phyloP scores from a whole-genome alignment of 106 monocot genomes.

The Hemerocallis citrina region DNA sequence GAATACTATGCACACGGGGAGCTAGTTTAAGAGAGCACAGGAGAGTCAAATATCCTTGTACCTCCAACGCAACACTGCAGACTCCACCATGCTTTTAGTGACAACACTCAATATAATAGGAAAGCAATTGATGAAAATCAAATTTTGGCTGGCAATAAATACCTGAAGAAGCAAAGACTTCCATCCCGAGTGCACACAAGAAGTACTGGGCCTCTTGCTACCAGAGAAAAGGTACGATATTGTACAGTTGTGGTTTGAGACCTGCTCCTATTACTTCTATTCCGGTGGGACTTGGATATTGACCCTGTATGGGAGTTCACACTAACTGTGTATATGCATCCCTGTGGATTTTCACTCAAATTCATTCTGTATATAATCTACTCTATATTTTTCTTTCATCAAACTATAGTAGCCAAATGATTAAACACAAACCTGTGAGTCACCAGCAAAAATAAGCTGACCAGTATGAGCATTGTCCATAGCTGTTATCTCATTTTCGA shows the following conservation, averaged over 20 bases:
- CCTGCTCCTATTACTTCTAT: conserved; percentile 64
- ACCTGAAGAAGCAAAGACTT: conserved; percentile 89
- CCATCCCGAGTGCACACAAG: conserved; percentile 91
- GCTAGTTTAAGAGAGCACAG: conserved; percentile 84
- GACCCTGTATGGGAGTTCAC: conserved; percentile 81
- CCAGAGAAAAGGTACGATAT: conserved; percentile 88
- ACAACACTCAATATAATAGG: background rate
- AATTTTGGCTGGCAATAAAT: background rate
- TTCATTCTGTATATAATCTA: conserved; percentile 9
- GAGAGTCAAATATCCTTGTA: conserved; percentile 77
- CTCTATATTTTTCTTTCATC: background rate
- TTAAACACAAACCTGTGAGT: conserved; percentile 55
- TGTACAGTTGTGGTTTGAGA: conserved; percentile 74
- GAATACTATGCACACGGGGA: conserved; percentile 58
- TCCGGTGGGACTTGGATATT: conserved; percentile 79
- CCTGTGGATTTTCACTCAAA: conserved; percentile 48
- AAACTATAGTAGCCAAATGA: conserved; percentile 6
- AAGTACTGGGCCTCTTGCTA: conserved; percentile 76
- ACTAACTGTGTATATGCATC: conserved; percentile 69
- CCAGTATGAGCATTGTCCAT: conserved; percentile 97
- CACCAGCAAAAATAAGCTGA: conserved; percentile 81
- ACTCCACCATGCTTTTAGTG: conserved; percentile 2
- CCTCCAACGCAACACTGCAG: conserved; percentile 72
- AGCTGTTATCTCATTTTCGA: conserved; percentile 79
- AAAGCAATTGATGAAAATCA: background rate